A percentile compares a stretch with the other conserved stretches of the same genome.
These are phyloP conservation scores for Sporothrix globosa DNA, from an alignment of 2,329 filamentous ascomycete genomes.

Conservation along the genomic window DNA sequence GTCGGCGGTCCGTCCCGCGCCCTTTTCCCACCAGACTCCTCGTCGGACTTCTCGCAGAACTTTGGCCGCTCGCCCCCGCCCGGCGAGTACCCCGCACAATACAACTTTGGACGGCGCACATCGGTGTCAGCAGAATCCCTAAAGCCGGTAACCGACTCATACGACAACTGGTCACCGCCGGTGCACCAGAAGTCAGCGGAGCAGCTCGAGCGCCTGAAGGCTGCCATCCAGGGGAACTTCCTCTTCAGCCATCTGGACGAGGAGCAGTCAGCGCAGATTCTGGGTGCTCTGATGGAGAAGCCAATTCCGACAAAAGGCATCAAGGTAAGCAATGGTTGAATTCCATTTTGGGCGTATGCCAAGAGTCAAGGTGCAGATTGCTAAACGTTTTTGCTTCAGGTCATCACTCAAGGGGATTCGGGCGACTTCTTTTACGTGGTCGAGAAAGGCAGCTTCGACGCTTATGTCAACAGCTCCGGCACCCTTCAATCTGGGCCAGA, in stretches of 20 bases:
- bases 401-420: slow-evolving; percentile 92
- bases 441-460: slow-evolving; percentile 85
- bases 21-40: slow-evolving; percentile 25
- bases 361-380: not conserved
- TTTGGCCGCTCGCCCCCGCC: slow-evolving; percentile 59
- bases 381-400: slow-evolving; percentile 53
- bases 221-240: slow-evolving; percentile 86
- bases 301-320: slow-evolving; percentile 88
- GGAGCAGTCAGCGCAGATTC: slow-evolving; percentile 82
- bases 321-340: slow-evolving; percentile 53
- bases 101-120: slow-evolving; percentile 89
- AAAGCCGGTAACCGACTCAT: slow-evolving; percentile 79
- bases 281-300: slow-evolving; percentile 92
- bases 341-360: not conserved
- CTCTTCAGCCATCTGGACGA: slow-evolving; percentile 94
- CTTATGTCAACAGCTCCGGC: slow-evolving; percentile 82
- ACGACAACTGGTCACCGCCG: slow-evolving; percentile 89
- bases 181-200: slow-evolving; percentile 80
- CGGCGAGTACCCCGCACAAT: slow-evolving; percentile 83
- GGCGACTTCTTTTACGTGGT: slow-evolving; percentile 99
- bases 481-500: slow-evolving; percentile 76
- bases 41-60: slow-evolving; percentile 44
- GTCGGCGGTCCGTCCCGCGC: slow-evolving; percentile 19
- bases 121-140: slow-evolving; percentile 97
- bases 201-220: slow-evolving; percentile 76